Base-by-base conservation (phyloP, 2,329 filamentous ascomycete genomes). In the Cytospora leucostoma region DNA sequence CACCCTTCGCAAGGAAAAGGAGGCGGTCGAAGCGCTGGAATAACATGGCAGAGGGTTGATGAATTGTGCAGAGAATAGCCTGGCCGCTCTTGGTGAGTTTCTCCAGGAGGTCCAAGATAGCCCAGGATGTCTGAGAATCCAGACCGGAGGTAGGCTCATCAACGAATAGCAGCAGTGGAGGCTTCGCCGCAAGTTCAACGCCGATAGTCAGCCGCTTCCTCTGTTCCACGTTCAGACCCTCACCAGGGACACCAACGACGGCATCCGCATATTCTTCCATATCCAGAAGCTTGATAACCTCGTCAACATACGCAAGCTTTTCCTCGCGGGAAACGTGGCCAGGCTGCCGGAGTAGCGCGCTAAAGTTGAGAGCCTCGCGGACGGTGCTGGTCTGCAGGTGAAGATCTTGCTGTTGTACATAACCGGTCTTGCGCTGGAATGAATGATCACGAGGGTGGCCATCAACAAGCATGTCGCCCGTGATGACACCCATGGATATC, bases 181-280 rank as follows among this genome's bases (percentile, higher is more conserved):
- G 94, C 79, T 95, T 97, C 7, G 94, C 94, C 50, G 92, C 93
- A 32, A 98, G 84, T 74, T 98, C 94, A n/a, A 98, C 93, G 76
- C 92, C 94, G 67, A 98, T 67, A 13, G 66, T 67, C 49, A 67
- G 37, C 7, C 66, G 65, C 54, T 72, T 72, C 15, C 69, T 64
- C 58, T 72, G 69, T 44, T 71, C 70, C 2, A 67, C 67, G 68
- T 81, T 80, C 12, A 81, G 73, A 74, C 84, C 86, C 78, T 88
- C 86, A 65, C 87, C 87, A 19, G 85, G 86, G 33, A 88, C 84
- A 78, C 87, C 87, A 53, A 90, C 86, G 40, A 89, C 78, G 13
- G 87, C 87, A 72, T 89, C 87, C 7, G 87, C 87, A 69, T 88
- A 88, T 38, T 84, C 79, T 63, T 85, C 78, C 85, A 90, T 88